Evolutionary conservation across 2,329 filamentous ascomycete genomes (phyloP).

Genomic region (Pseudomassariella vexata): DNA sequence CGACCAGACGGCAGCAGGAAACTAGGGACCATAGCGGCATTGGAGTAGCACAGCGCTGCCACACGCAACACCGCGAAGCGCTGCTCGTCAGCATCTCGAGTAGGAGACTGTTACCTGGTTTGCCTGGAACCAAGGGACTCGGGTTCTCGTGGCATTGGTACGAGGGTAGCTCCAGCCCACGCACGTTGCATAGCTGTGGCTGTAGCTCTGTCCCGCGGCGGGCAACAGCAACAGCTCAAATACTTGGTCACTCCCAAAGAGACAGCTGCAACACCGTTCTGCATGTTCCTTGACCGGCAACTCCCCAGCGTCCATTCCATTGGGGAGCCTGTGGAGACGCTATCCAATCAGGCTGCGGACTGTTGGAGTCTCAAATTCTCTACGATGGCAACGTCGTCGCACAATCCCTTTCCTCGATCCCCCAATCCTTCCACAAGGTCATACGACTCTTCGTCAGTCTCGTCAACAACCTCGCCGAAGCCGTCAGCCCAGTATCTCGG

Average conservation of each 20-base stretch:
- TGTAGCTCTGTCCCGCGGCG: conserved; percentile 14
- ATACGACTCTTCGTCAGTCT: conserved; percentile 60
- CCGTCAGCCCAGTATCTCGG: conserved; percentile 46
- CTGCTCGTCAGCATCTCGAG: conserved; percentile 14
- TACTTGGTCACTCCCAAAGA: conserved; percentile 15
- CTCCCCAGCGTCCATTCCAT: conserved; percentile 29
- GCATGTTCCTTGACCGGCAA: conserved; percentile 35
- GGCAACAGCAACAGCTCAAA: no score
- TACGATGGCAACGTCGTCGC: conserved; percentile 50
- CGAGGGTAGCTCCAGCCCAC: conserved; percentile 19
- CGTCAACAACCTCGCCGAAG: conserved; percentile 55
- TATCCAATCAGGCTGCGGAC: conserved; percentile 27
- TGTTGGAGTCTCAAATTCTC: conserved; percentile 25
- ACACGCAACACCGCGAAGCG: conserved; percentile 14
- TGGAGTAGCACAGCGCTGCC: conserved; percentile 21
- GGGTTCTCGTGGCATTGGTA: conserved; percentile 14
- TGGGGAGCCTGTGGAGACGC: conserved; percentile 31
- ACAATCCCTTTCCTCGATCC: conserved; percentile 55
- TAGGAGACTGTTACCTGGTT: conserved; percentile 17
- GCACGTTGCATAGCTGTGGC: conserved; percentile 20
- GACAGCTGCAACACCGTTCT: conserved; percentile 20
- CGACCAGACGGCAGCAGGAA: conserved; percentile 4
- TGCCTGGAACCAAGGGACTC: conserved; percentile 11
- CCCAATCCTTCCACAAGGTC: conserved; percentile 56
- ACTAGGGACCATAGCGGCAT: conserved; percentile 11